Evolutionary conservation across 2,329 filamentous ascomycete species (phyloP), one percentile per base, ranked within the genome.

Genomic region (Aspergillus ochraceus): DNA sequence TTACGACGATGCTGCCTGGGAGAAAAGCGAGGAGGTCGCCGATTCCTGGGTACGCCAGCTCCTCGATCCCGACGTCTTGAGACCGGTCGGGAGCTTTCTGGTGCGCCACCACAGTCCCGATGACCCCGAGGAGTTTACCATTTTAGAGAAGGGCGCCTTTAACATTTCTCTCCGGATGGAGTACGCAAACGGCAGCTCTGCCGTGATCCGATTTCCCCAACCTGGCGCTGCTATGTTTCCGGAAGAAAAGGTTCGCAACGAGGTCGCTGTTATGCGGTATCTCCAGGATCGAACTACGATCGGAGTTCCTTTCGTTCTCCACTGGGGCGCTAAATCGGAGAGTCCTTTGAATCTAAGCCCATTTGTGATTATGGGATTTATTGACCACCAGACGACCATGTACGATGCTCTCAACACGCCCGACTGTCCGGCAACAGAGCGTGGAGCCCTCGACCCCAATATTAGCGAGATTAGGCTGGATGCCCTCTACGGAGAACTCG

Each of bases 351-450:
- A 63, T 1, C 56, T 75, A 0, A 66, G 70, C 5, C 72, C 74
- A 0, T 78, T 72, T 54, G 77, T 77, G 19, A 68, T 76, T 32
- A 74, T 76, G 72, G 69, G 71, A n/a, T 75, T 71, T 60, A 60
- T 68, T 24, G 55, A 64, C 5, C 55, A 64, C 46, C 50, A 49
- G 1, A 60, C 47, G 19, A 59, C 36, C 5, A 63, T 68, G 60
- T 58, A 56, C 20, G 64, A 64, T 42, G 60, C 50, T 45, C 60
- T 68, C 24, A 63, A 63, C 20, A 65, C 24, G 2, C 61, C 64
- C 8, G 61, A 58, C 11, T 62, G 55, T 51, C 57, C 55, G 19
- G 59, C 8, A 10, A 49, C 59, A 20, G 45, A 63, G 4, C 60
- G 55, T 19, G 62, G 71, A 39, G 61, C 55, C 19, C 30, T 58